Evolutionary conservation across 176 grass and related monocot species (phyloP), one percentile per base, ranked within the genome.

Genomic region (Guadua angustifolia): DNA sequence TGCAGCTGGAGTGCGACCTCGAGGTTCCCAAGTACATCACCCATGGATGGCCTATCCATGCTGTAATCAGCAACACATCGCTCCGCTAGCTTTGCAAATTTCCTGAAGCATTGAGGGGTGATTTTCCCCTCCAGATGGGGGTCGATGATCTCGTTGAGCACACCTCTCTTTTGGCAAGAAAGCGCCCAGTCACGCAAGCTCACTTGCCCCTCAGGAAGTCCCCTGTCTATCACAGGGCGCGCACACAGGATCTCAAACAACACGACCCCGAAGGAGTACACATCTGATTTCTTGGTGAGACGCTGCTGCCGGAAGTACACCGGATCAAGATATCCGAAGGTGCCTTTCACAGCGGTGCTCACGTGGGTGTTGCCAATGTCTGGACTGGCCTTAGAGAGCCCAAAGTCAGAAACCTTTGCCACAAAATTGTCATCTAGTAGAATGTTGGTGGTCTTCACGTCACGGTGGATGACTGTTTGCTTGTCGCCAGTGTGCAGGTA

Each of bases 291-390:
- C 4, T 74, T 43, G 14, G 83, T 86, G 12, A 86, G 79, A 5
- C 36, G 74, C 39, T 74, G 60, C 60, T 33, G 19, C 22, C 75
- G 63, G 13, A 87, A 91, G 75, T 91, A 91, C 19, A 87, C 84
- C 0, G 75, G 89, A 24, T 91, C 89, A 42, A 87, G 84, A 9
- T 91, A 87, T 13, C 79, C 79, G 46, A 90, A 86, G 17, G 57
- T 79, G 5, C 88, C 84, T 9, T 90, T 86, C 26, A 90, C 84
- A 0, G 1, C 59, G 0, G 88, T 90, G 44, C 89, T 90, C 26
- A 90, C 75, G 42, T 90, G 80, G 6, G 80, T 83, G 42, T 87
- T 18, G 2, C 70, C 60, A 2, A 90, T 35, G 15, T 55, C 16
- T 3, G 22, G 61, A 22, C 42, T 46, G 13, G 53, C 17, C 64